Conservation (phyloP, 2,329 filamentous ascomycete genomes). For the Eutypa lata region DNA sequence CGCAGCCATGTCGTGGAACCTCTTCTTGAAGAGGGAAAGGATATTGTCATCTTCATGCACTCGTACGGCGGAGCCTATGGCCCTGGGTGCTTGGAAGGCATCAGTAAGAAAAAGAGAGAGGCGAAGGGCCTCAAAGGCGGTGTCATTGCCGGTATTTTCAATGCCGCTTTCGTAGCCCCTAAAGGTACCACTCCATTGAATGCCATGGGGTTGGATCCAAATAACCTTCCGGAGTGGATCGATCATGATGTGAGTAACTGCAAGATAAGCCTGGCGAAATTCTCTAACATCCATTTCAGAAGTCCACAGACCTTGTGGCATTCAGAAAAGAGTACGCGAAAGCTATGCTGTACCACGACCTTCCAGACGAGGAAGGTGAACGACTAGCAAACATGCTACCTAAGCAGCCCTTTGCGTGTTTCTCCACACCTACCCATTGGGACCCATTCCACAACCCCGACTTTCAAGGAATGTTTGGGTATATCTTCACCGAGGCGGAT, state of each 20-base stretch:
- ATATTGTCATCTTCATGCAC: conserved; percentile 1
- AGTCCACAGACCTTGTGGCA: background rate
- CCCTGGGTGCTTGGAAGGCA: conserved; percentile 1
- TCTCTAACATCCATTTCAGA: background rate
- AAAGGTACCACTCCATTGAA: background rate
- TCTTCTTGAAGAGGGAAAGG: background rate
- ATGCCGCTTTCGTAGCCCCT: background rate
- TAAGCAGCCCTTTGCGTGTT: background rate
- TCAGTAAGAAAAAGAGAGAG: conserved; percentile 1
- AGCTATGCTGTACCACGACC: conserved; percentile 2
- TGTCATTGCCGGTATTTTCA: background rate
- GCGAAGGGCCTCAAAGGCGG: background rate
- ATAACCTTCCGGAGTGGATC: conserved; percentile 1
- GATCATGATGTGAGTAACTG: conserved; percentile 1
- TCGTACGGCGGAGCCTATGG: conserved; percentile 1
- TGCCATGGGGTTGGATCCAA: background rate
- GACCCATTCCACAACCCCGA: background rate
- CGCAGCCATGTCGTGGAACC: conserved; percentile 1
- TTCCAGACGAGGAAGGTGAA: conserved; percentile 1
- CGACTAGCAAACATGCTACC: background rate
- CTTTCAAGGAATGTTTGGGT: background rate
- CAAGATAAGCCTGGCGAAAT: background rate
- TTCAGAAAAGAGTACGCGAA: background rate
- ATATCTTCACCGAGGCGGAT: conserved; percentile 1
- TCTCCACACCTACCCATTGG: background rate